Evolutionary conservation across 2,329 filamentous ascomycete species (phyloP).

Genomic region (Alternaria rosae): DNA sequence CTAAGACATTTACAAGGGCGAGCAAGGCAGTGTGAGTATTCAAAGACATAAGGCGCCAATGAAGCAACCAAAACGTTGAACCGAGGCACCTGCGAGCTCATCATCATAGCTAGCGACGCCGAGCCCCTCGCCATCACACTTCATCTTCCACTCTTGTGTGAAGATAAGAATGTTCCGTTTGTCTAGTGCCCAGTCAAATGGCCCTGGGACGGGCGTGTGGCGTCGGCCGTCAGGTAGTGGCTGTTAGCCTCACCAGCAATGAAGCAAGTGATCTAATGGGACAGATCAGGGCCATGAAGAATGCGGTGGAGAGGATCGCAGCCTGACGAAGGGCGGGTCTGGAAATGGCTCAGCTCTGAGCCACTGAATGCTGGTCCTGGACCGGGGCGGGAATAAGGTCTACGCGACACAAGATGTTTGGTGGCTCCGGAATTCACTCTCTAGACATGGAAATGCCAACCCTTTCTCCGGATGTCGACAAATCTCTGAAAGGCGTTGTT

Average conservation of each 20-base stretch:
- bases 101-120: background rate
- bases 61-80: background rate
- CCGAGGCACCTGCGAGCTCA: background rate
- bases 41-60: background rate
- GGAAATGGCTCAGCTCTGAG: background rate
- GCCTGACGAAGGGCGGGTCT: background rate
- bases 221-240: background rate
- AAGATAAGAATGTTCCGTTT: background rate
- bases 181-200: background rate
- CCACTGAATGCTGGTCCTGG: background rate
- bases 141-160: background rate
- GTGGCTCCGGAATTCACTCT: background rate
- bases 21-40: background rate
- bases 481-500: fast-evolving
- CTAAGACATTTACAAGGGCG: background rate
- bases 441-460: background rate
- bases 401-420: background rate
- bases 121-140: background rate
- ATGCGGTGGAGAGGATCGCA: background rate
- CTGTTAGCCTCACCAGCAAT: background rate
- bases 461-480: fast-evolving
- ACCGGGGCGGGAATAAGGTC: background rate
- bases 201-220: background rate
- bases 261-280: background rate
- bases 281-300: background rate